Evolutionary conservation across 1,284 basidiomycete species (phyloP), one percentile per base, ranked within the genome.

Genomic region (Austroboletus rostrupii): DNA sequence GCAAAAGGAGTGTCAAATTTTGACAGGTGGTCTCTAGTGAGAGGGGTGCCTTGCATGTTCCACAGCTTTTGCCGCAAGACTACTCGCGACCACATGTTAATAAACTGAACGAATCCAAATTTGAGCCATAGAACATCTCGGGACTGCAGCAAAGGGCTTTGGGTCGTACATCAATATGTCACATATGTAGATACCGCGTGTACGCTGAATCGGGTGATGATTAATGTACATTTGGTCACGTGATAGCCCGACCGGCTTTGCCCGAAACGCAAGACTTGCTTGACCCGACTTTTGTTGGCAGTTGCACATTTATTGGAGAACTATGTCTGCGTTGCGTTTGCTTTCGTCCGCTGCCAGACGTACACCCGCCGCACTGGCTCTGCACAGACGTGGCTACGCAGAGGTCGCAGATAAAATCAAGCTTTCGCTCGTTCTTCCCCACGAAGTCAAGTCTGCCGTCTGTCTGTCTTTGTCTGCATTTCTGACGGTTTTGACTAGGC

Each of bases 381-480:
- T 79, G 19, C 79, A 77, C 49, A 77, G 83, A 59, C 82, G 92
- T 69, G 88, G 90, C 45, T 97, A 97, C 71, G 94, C 94, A 49
- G 92, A 94, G 66, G 86, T 75, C 46, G 77, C 78, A 43, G 90
- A 90, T 70, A 96, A 93, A 77, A 85, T 95, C 57, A 87, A 83
- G 61, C 84, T 97, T 56, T 92, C 92, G 28, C 78, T 97, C 60
- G 90, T 90, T 55, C 83, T 97, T 53, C 94, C 95, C 53, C 93
- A 97, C 75, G 85, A 96, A 79, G 94, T 95, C 54, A 56, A 85
- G 28, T 12, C 81, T 39, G 33, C 40, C 48, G 39, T 37, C 49
- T 13, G 44, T 29, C 49, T 32, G 43, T 14, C 49, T 32, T 42
- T 14, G 17, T 38, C 35, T 38, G 12, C 44, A 52, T 47, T 45